Base-by-base conservation (phyloP, 345 rosid genomes). In the Gossypium arboreum region DNA sequence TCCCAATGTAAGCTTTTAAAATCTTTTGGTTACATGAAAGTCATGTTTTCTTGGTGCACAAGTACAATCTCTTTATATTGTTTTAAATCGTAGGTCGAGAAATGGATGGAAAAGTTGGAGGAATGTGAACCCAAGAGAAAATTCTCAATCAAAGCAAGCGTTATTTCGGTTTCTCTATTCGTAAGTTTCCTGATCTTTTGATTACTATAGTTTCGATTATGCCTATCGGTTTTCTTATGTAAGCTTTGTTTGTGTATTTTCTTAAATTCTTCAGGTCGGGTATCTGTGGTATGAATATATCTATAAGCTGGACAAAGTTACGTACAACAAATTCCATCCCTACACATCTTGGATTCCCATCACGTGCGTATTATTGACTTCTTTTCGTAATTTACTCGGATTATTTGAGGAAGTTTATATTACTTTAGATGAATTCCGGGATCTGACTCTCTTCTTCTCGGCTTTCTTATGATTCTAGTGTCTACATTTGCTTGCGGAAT, bases 311-410 rank as follows among this genome's bases (percentile, higher is more conserved):
- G 99, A 95, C 80, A 93, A 90, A 80, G 88, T 86, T 70, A 45
- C 96, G 57, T 95, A 95, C 88, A 95, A 95, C 91, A 89, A 86
- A 87, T 85, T 83, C 81, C 99, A 95, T 74, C 99, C 99, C 10
- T 95, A 95, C 84, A 91, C 99, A 78, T 95, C 99, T 22, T 95
- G 99, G 99, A 95, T 95, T 68, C 99, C 98, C 25, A 93, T 95
- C 73, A 91, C 97, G 97, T 95, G 74, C 68, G 95, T 85, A 39
- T 70, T 75, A 22, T 62, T 11, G 59, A 65, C 20, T 58, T 63
- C 9, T 62, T 43, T 68, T 22, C 54, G 12, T 11, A 5, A 12
- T 12, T 67, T 44, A 17, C 25, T 50, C 20, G 3, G 62, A 57
- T 24, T 22, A 45, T 16, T 18, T 39, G 15, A 5, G 48, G 75